Evolutionary conservation across 2,329 filamentous ascomycete genomes (phyloP), one percentile per base, ranked within the genome.

Genomic region (Penicillium thymicola): DNA sequence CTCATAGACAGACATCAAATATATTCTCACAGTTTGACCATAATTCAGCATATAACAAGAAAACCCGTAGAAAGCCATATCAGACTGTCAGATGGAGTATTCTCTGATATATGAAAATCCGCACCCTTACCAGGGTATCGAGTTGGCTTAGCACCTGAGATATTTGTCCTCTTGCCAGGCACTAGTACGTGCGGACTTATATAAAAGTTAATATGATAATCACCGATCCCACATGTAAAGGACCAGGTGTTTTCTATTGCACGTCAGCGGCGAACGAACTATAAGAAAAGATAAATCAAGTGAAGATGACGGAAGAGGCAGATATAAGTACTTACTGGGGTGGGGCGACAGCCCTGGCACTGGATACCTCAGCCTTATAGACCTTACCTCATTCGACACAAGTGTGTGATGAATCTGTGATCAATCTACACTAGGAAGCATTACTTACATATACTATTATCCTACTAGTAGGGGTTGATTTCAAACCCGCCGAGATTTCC

Each of bases 351-450:
- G 18, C n/a, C 27, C 18, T 46, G 11, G 30, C 14, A 28, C 30
- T 14, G 16, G 18, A 32, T 16, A 34, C 10, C 25, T n/a, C n/a
- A 34, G 28, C 48, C n/a, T 8, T 30, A 53, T 46, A 30, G 25
- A 13, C 44, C 52, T 54, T 55, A 44, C 47, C 47, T 32, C 25
- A 51, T 51, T 43, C 25, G 46, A 38, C 47, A 32, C 27, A 51
- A 51, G 46, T 25, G 51, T 30, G n/a, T 44, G 14, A 34, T 34
- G 21, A 25, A 48, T 21, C 23, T 18, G 16, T 18, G 38, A 47
- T 40, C 4, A 10, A 7, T 4, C 16, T 14, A 18, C 27, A 30
- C 36, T n/a, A 27, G 25, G 6, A 13, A 16, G 25, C 30, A 14
- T 50, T 27, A 43, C 16, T 27, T n/a, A 13, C 13, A 14, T 11